phyloP scores from a whole-genome alignment of 1,284 basidiomycete genomes.

The Neotropicomus parvogracilis region DNA sequence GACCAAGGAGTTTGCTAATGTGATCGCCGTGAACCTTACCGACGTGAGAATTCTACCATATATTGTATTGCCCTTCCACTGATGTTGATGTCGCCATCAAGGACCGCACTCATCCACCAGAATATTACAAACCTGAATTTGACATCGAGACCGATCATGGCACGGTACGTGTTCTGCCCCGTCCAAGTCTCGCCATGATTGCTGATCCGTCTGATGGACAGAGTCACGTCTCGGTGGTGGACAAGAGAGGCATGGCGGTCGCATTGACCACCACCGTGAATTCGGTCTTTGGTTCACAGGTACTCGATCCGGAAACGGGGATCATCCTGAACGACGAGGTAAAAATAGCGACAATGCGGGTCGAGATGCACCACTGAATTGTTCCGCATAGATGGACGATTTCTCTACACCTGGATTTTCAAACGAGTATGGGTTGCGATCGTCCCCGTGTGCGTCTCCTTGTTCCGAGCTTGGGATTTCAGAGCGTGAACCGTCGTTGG shows the following conservation, averaged over 20 bases:
- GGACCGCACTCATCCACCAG: conserved; percentile 74
- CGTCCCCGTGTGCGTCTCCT: conserved; percentile 68
- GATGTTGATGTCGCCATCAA: conserved; percentile 33
- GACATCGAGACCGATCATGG: conserved; percentile 81
- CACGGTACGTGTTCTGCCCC: conserved; percentile 52
- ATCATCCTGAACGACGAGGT: conserved; percentile 88
- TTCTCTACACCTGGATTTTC: conserved; percentile 79
- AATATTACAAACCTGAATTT: conserved; percentile 83
- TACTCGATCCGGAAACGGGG: conserved; percentile 82
- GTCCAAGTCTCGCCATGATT: neutral
- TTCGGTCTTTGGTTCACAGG: conserved; percentile 79
- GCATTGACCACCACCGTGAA: conserved; percentile 88
- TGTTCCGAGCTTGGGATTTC: neutral
- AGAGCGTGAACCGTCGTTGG: conserved; percentile 1
- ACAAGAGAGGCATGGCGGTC: conserved; percentile 82
- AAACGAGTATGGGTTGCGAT: conserved; percentile 81
- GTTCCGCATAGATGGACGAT: conserved; percentile 69
- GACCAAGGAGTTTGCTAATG: conserved; percentile 66
- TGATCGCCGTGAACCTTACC: conserved; percentile 66
- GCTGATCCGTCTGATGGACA: conserved; percentile 29
- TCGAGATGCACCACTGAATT: conserved; percentile 7
- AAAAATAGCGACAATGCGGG: neutral
- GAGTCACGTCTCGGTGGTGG: conserved; percentile 82
- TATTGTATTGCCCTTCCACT: neutral
- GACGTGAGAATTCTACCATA: conserved; percentile 52